Conservation (phyloP, 139 green algal genomes). For the Coelastrella sp. region DNA sequence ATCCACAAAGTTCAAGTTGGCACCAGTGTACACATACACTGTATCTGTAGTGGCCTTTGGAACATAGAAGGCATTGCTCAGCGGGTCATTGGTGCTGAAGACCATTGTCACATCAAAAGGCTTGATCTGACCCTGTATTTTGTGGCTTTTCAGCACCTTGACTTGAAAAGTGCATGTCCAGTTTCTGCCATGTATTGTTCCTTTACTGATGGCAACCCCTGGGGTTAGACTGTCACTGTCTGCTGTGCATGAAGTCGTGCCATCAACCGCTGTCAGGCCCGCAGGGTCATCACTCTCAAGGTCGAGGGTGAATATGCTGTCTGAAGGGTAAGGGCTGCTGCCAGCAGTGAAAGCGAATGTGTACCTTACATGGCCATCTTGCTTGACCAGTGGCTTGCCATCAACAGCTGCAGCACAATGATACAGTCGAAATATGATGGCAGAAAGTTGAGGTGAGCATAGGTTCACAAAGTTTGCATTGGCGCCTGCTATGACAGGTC, state of each 20-base stretch:
- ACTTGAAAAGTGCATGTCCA: too few species aligned
- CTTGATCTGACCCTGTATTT: background rate
- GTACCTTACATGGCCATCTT: background rate
- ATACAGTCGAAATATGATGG: too few species aligned
- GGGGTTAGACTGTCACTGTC: too few species aligned
- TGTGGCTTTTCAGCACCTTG: background rate
- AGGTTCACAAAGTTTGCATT: too few species aligned
- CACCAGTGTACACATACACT: background rate
- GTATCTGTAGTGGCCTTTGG: background rate
- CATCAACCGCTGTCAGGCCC: too few species aligned
- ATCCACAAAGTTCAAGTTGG: background rate
- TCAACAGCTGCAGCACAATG: background rate
- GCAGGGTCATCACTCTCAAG: background rate
- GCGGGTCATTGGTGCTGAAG: background rate
- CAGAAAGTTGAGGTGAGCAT: too few species aligned
- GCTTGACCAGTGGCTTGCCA: background rate
- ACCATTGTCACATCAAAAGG: background rate
- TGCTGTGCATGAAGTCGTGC: too few species aligned
- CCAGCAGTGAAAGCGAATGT: background rate
- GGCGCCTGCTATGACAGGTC: too few species aligned
- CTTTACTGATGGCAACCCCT: too few species aligned
- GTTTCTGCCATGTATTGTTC: too few species aligned
- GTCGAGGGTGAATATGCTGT: background rate
- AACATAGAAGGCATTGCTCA: background rate
- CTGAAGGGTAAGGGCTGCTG: background rate